These are phyloP conservation scores for Talaromyces pinophilus DNA, from an alignment of 2,329 filamentous ascomycete species.

Conservation along the genomic window DNA sequence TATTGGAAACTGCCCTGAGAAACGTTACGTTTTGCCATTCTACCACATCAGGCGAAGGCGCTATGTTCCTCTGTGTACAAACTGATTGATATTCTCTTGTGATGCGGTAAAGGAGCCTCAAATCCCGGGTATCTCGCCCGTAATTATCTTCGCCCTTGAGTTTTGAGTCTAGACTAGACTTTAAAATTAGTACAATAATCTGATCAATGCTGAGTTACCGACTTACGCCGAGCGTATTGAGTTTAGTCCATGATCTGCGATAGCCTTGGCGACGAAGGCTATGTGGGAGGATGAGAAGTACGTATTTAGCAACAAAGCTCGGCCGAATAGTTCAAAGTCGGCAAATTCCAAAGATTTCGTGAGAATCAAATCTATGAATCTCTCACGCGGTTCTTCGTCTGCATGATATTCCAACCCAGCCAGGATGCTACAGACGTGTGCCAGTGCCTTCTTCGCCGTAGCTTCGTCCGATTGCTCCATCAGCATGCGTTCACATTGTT, in stretches of 20 bases:
- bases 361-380: neutral
- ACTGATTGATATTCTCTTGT: slow-evolving; percentile 2
- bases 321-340: neutral
- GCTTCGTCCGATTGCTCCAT: slow-evolving; percentile 1
- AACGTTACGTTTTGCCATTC: slow-evolving; percentile 10
- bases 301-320: neutral
- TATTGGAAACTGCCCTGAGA: neutral
- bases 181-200: neutral
- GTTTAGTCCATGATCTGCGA: slow-evolving; percentile 6
- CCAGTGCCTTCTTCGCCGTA: neutral
- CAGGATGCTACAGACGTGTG: slow-evolving; percentile 6
- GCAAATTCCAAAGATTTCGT: slow-evolving; percentile 6
- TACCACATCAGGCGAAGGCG: neutral
- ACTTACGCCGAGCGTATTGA: slow-evolving; percentile 12
- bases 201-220: neutral
- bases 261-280: slow-evolving; percentile 3
- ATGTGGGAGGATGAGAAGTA: neutral
- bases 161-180: neutral
- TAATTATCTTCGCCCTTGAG: neutral
- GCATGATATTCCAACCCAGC: neutral
- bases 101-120: neutral
- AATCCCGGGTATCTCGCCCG: too few species aligned
- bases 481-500: neutral
- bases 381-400: neutral
- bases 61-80: neutral